Evolutionary conservation across 2,329 filamentous ascomycete genomes (phyloP).

Genomic region (Aureobasidium sp.): DNA sequence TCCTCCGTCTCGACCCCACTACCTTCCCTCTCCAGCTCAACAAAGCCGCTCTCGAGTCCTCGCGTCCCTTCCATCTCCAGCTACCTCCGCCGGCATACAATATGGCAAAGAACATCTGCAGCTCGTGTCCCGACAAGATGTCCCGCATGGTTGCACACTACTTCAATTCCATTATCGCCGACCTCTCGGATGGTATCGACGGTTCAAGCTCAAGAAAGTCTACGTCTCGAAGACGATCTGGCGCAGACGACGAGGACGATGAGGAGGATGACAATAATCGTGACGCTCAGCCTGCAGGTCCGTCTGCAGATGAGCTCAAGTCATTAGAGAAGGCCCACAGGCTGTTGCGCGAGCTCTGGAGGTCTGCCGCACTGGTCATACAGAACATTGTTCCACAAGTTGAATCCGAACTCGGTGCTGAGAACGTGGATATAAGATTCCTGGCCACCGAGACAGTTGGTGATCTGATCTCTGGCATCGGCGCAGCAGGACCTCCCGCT

Average conservation of each 20-base stretch:
- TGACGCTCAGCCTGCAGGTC: conserved; percentile 46
- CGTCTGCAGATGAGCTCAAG: conserved; percentile 74
- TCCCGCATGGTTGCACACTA: conserved; percentile 89
- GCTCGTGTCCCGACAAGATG: conserved; percentile 86
- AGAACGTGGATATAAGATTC: conserved; percentile 76
- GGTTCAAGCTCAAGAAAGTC: conserved; percentile 41
- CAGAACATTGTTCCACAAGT: conserved; percentile 91
- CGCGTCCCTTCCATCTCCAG: conserved; percentile 55
- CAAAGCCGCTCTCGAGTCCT: conserved; percentile 36
- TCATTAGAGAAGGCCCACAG: conserved; percentile 85
- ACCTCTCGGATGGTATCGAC: conserved; percentile 48
- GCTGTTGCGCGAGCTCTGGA: conserved; percentile 86
- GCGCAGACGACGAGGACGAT: conserved; percentile 37
- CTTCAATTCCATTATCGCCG: conserved; percentile 92
- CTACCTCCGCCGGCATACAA: conserved; percentile 88
- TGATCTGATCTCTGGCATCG: conserved; percentile 89
- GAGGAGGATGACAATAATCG: conserved; percentile 35
- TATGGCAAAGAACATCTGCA: conserved; percentile 93
- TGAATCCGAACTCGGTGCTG: conserved; percentile 82
- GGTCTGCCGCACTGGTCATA: conserved; percentile 77
- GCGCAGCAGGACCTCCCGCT: conserved; percentile 76
- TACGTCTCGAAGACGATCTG: conserved; percentile 39
- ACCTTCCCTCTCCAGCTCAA: conserved; percentile 28
- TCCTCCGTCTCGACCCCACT: conserved; percentile 74
- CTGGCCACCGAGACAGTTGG: conserved; percentile 91